These are phyloP conservation scores for Paraurostyla sp. DNA, from an alignment of 73 alveolate species.

Conservation along the genomic window DNA sequence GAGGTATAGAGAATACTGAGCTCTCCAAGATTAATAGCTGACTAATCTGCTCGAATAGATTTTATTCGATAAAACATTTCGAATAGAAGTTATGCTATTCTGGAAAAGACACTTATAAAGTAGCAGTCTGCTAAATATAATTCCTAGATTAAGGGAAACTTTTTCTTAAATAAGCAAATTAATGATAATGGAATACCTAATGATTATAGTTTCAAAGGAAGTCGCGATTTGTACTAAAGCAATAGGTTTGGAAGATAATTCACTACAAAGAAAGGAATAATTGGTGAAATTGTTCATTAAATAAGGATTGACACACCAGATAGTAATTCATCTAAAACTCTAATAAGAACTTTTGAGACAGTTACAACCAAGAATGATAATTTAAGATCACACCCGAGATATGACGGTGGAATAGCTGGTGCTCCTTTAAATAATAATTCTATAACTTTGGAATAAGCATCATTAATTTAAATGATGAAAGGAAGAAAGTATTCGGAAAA, in stretches of 20 bases:
- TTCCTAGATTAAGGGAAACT: too few relatives aligned
- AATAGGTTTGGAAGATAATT: background rate
- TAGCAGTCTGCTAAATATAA: too few relatives aligned
- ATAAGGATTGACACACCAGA: conserved; percentile 28
- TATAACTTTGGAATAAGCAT: conserved; percentile 4
- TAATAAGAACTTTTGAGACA: conserved; percentile 10
- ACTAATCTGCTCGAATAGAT: background rate
- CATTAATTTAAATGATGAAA: background rate
- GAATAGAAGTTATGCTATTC: background rate
- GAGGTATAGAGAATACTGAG: conserved; percentile 20
- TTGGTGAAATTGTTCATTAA: conserved; percentile 26
- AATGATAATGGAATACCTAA: too few relatives aligned
- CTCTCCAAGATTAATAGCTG: background rate
- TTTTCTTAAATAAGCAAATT: too few relatives aligned
- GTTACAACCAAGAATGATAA: conserved; percentile 26
- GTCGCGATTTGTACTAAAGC: too few relatives aligned
- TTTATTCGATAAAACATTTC: background rate
- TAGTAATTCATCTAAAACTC: conserved; percentile 27
- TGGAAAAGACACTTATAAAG: too few relatives aligned
- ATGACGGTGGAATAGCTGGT: conserved; percentile 1
- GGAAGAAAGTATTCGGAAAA: background rate
- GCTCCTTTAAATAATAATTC: background rate
- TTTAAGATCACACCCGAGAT: conserved; percentile 8
- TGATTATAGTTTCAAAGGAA: too few relatives aligned
- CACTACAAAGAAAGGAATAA: conserved; percentile 17